phyloP scores from a whole-genome alignment of 2,329 filamentous ascomycete species.

The Epichloe coenophiala region DNA sequence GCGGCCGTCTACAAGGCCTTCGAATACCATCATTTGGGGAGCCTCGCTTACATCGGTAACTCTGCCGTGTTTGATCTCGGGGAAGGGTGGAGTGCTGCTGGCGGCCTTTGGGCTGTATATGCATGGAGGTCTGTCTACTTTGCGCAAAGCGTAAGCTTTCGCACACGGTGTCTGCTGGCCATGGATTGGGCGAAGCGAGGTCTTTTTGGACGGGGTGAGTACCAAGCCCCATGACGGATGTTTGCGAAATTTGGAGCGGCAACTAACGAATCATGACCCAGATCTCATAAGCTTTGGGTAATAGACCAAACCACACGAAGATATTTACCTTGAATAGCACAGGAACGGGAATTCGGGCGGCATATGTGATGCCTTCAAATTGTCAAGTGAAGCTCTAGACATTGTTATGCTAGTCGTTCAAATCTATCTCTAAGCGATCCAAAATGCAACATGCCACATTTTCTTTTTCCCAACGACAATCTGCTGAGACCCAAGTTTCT shows the following conservation, averaged over 20 bases:
- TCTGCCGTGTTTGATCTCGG: constrained; percentile 87
- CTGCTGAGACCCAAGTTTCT: neutral
- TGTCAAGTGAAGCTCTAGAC: no score
- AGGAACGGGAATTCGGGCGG: neutral
- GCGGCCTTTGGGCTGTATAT: constrained; percentile 86
- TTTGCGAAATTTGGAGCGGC: neutral
- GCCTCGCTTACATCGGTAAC: constrained; percentile 89
- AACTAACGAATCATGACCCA: constrained; percentile 10
- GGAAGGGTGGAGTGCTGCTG: constrained; percentile 62
- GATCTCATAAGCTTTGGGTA: constrained; percentile 40
- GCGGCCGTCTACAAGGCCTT: constrained; percentile 89
- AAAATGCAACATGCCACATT: no score
- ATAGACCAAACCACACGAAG: neutral
- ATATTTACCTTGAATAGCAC: neutral
- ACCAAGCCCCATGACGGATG: neutral
- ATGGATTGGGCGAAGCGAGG: constrained; percentile 99
- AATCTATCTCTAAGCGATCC: no score
- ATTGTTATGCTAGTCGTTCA: no score
- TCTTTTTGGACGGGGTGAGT: constrained; percentile 90
- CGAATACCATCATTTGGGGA: constrained; percentile 84
- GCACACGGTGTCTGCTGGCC: constrained; percentile 75
- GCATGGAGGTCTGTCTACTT: constrained; percentile 96
- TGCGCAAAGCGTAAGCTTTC: constrained; percentile 86
- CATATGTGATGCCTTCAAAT: neutral
- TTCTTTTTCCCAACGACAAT: no score